Conservation (phyloP, 495 filamentous ascomycete genomes). For the Aspergillus affinis region DNA sequence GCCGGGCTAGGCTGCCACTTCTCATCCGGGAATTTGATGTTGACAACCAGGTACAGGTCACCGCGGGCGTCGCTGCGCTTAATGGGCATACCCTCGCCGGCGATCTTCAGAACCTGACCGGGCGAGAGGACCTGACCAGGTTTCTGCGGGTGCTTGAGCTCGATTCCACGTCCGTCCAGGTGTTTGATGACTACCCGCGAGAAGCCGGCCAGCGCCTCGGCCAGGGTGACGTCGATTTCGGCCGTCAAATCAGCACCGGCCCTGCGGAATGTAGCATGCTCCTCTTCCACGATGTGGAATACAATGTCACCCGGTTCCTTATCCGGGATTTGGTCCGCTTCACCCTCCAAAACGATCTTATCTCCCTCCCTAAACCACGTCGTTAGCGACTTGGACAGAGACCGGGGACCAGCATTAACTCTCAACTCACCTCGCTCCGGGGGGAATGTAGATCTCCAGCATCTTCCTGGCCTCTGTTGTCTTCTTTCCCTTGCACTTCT, state of each 20-base stretch:
- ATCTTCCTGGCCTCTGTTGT: constrained; percentile 84
- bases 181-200: constrained; percentile 88
- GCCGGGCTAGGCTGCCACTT: constrained; percentile 74
- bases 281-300: constrained; percentile 78
- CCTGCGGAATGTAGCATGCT: constrained; percentile 76
- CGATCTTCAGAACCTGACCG: constrained; percentile 77
- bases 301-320: constrained; percentile 91
- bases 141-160: constrained; percentile 65
- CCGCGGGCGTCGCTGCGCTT: constrained; percentile 82
- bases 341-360: constrained; percentile 83
- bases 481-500: constrained; percentile 93
- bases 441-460: constrained; percentile 92
- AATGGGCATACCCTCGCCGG: constrained; percentile 89
- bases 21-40: constrained; percentile 85
- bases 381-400: constrained; percentile 17
- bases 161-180: constrained; percentile 89
- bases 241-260: constrained; percentile 82
- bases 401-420: neutral
- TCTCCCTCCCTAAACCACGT: constrained; percentile 65
- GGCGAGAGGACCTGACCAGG: constrained; percentile 75
- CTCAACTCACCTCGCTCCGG: constrained; percentile 63
- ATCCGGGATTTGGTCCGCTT: constrained; percentile 91
- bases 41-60: constrained; percentile 82
- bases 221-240: constrained; percentile 72
- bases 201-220: constrained; percentile 86